phyloP scores from a whole-genome alignment of 1,284 basidiomycete species.

The Cutaneotrichosporon sp. region DNA sequence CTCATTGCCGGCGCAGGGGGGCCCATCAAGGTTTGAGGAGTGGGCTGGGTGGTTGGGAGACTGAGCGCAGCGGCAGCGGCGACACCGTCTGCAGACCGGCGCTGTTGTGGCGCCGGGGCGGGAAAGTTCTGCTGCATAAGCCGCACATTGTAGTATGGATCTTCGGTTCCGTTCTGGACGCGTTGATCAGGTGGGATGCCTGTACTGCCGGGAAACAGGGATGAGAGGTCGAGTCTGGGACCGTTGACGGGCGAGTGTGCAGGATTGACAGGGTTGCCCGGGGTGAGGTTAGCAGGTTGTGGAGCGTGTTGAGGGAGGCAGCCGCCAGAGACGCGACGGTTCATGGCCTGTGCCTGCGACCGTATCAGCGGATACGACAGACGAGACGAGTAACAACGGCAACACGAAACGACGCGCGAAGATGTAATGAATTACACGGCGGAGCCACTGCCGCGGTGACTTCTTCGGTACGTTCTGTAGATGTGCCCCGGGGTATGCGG shows the following conservation, averaged over 20 bases:
- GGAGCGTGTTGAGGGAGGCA: not conserved
- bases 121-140: conserved; percentile 10
- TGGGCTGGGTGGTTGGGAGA: conserved; percentile 2
- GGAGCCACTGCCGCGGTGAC: too few species aligned
- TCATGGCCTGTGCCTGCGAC: not conserved
- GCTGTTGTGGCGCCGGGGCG: not conserved
- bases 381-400: not conserved
- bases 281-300: not conserved
- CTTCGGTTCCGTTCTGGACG: too few species aligned
- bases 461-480: too few species aligned
- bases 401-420: too few species aligned
- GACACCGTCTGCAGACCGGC: conserved; percentile 6
- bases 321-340: conserved; percentile 6
- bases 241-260: not conserved
- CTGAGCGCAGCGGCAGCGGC: not conserved
- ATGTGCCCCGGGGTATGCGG: too few species aligned
- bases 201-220: not conserved
- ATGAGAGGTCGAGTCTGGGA: not conserved
- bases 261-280: not conserved
- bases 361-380: too few species aligned
- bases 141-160: conserved; percentile 11
- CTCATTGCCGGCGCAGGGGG: too few species aligned
- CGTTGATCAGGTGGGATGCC: too few species aligned
- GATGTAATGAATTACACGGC: too few species aligned
- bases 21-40: conserved; percentile 3